Evolutionary conservation across 2,329 filamentous ascomycete genomes (phyloP).

Genomic region (Neofusicoccum cordaticola): DNA sequence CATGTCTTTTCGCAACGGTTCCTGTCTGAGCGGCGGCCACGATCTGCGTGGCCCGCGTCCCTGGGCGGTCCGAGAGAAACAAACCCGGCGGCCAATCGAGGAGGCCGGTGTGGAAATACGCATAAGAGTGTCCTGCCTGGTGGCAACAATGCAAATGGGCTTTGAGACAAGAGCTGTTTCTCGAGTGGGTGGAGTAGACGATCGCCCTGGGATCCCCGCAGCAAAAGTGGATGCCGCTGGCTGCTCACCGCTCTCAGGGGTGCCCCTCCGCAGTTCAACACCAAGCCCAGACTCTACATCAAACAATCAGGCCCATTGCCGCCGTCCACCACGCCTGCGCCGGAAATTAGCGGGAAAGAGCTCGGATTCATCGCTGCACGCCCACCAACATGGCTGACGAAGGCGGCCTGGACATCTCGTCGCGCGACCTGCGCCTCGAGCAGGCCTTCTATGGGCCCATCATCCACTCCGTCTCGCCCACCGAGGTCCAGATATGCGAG

Average conservation of each 20-base stretch:
- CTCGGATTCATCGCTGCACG: not conserved
- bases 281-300: not conserved
- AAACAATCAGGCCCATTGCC: not conserved
- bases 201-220: not conserved
- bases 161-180: not conserved
- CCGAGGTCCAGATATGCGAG: slow-evolving; percentile 11
- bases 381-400: slow-evolving; percentile 6
- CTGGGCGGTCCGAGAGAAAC: not conserved
- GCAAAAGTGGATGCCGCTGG: slow-evolving; percentile 15
- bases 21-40: not conserved
- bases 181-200: not conserved
- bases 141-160: not conserved
- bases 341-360: not conserved
- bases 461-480: slow-evolving; percentile 15
- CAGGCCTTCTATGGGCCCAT: slow-evolving; percentile 17
- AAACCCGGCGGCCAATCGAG: not conserved
- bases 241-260: slow-evolving; percentile 10
- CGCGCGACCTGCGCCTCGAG: slow-evolving; percentile 15
- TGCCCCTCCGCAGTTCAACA: slow-evolving; percentile 9
- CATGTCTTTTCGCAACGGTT: not conserved
- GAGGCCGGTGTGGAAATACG: not conserved
- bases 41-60: not conserved
- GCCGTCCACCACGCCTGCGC: not conserved
- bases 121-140: not conserved
- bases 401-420: slow-evolving; percentile 3